Conservation (phyloP, 768 basidiomycete species). For the Russula compacta region DNA sequence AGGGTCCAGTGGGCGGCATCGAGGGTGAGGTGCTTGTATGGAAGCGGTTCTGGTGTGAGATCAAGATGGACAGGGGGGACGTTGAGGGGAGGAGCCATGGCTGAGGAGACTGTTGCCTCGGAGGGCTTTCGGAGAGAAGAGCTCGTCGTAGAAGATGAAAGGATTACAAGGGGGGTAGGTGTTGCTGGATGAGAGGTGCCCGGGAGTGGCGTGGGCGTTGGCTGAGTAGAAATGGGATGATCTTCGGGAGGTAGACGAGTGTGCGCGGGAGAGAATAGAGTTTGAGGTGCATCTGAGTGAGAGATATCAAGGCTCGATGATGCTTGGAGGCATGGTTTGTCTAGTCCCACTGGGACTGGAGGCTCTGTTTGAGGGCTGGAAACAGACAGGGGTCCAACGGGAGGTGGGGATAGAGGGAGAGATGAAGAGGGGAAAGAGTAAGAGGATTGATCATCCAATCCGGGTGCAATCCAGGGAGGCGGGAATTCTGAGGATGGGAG, state of each 20-base stretch:
- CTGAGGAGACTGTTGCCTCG: neutral
- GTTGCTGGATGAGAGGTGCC: slow-evolving; percentile 5
- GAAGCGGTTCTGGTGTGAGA: slow-evolving; percentile 14
- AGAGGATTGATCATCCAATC: neutral
- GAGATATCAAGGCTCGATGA: neutral
- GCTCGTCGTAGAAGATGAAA: neutral
- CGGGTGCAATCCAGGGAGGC: neutral
- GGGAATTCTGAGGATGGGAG: neutral
- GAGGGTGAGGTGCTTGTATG: slow-evolving; percentile 18
- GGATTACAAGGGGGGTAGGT: neutral
- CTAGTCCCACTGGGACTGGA: neutral
- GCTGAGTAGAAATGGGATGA: neutral
- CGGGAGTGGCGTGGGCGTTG: neutral
- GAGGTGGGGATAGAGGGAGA: neutral
- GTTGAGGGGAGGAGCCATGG: neutral
- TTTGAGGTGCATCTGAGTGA: neutral
- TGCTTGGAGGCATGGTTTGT: neutral
- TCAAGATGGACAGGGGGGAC: slow-evolving; percentile 5
- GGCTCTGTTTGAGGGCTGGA: neutral
- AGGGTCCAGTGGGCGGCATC: slow-evolving; percentile 21
- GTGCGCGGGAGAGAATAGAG: neutral
- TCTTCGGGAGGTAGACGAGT: neutral
- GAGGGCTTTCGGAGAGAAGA: slow-evolving; percentile 4
- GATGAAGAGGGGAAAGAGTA: neutral
- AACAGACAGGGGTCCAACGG: neutral